Conservation (phyloP, 768 basidiomycete genomes). For the Boletellus emodensis region DNA sequence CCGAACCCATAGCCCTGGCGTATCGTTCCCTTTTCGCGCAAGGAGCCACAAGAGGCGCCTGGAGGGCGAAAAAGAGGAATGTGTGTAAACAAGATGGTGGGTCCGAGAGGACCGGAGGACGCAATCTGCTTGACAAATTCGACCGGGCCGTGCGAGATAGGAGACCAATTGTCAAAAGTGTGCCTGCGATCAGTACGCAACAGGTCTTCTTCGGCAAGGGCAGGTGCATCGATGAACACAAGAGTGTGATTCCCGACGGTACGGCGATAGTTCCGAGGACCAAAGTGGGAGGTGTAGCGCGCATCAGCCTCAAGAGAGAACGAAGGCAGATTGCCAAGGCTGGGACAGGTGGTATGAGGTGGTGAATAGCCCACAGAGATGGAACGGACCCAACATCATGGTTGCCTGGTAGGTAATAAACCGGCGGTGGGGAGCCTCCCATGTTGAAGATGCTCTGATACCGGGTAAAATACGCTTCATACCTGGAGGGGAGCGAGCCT, state of each 20-base stretch:
- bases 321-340: conserved; percentile 25
- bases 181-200: conserved; percentile 41
- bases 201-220: conserved; percentile 70
- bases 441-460: conserved; percentile 69
- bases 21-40: conserved; percentile 72
- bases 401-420: conserved; percentile 83
- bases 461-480: conserved; percentile 60
- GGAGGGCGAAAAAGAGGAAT: conserved; percentile 82
- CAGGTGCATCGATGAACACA: conserved; percentile 68
- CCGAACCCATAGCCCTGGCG: conserved; percentile 71
- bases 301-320: conserved; percentile 42
- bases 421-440: conserved; percentile 41
- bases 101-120: conserved; percentile 30
- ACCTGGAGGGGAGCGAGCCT: conserved; percentile 45
- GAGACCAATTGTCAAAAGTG: conserved; percentile 45
- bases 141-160: conserved; percentile 45
- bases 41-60: conserved; percentile 66
- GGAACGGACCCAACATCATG: conserved; percentile 74
- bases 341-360: conserved; percentile 10
- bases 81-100: conserved; percentile 76
- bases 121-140: conserved; percentile 49
- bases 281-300: conserved; percentile 76
- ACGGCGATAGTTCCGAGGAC: conserved; percentile 60
- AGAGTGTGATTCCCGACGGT: conserved; percentile 69
- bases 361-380: conserved; percentile 1